Conservation (phyloP, 306 rosid genomes). For the Rosa multiflora region DNA sequence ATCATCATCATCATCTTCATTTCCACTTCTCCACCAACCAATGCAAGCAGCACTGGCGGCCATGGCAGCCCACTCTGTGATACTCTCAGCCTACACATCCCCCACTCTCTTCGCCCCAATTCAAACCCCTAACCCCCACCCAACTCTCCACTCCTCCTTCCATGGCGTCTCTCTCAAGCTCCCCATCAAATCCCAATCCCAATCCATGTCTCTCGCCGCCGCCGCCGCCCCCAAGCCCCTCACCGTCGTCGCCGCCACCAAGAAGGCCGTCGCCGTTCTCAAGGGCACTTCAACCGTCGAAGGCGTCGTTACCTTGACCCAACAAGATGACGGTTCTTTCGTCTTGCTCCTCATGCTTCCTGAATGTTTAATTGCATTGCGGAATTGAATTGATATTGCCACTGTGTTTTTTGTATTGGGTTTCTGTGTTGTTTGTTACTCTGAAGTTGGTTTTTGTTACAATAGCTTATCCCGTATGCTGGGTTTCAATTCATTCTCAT, state of each 20-base stretch:
- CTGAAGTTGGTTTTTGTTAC: neutral
- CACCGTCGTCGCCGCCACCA: conserved; percentile 50
- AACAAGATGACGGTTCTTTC: conserved; percentile 49
- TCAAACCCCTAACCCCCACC: conserved; percentile 14
- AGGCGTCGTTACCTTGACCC: conserved; percentile 63
- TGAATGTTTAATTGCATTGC: neutral
- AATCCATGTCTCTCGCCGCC: conserved; percentile 34
- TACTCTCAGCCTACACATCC: conserved; percentile 35
- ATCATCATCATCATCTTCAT: neutral
- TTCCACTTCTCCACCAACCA: conserved; percentile 10
- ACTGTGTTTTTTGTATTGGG: neutral
- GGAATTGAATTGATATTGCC: neutral
- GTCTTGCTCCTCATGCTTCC: too few relatives aligned
- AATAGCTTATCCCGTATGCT: neutral
- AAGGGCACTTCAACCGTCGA: conserved; percentile 60
- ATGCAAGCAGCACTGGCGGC: conserved; percentile 56
- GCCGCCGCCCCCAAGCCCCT: conserved; percentile 49
- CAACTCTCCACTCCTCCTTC: conserved; percentile 49
- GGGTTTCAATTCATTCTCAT: neutral
- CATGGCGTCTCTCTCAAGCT: conserved; percentile 50
- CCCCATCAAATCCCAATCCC: conserved; percentile 34
- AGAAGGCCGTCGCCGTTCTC: conserved; percentile 76
- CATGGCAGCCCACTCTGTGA: conserved; percentile 57
- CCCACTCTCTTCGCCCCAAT: conserved; percentile 30
- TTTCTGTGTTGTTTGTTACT: neutral